A percentile compares a stretch with the other conserved stretches of the same genome.
These are phyloP conservation scores for Kockiozyma suomiensis DNA, from an alignment of 805 yeast species.

Conservation along the genomic window DNA sequence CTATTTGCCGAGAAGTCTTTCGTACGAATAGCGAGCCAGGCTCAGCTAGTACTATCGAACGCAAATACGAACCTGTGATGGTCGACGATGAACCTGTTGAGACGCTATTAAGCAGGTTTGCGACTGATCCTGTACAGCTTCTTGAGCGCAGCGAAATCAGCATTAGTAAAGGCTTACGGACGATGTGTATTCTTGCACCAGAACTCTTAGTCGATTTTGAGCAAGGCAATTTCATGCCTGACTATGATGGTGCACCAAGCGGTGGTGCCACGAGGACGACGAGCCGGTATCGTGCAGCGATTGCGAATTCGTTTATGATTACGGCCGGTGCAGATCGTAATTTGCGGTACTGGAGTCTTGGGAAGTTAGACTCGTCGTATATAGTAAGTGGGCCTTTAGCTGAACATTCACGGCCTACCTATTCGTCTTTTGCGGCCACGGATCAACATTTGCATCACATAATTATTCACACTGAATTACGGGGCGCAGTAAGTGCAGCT, in stretches of 20 bases:
- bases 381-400: conserved; percentile 42
- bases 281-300: conserved; percentile 4
- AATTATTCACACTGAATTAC: conserved; percentile 15
- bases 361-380: conserved; percentile 40
- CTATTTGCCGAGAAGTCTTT: conserved; percentile 56
- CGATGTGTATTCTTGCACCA: conserved; percentile 31
- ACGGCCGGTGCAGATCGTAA: conserved; percentile 42
- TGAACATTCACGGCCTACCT: conserved; percentile 29
- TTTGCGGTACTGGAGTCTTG: conserved; percentile 45
- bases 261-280: not conserved
- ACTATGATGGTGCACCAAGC: conserved; percentile 1
- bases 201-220: conserved; percentile 16
- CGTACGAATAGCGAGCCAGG: conserved; percentile 6
- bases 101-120: conserved; percentile 34
- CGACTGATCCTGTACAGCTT: conserved; percentile 29
- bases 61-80: conserved; percentile 32
- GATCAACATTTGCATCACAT: conserved; percentile 6
- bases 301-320: conserved; percentile 35
- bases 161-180: conserved; percentile 26
- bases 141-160: conserved; percentile 26
- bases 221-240: conserved; percentile 14
- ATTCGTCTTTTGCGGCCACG: not conserved
- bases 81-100: conserved; percentile 35
- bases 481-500: conserved; percentile 29
- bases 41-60: conserved; percentile 13